These are phyloP conservation scores for Coleophoma eucalyptorum DNA, from an alignment of 2,329 filamentous ascomycete genomes.

Conservation along the genomic window DNA sequence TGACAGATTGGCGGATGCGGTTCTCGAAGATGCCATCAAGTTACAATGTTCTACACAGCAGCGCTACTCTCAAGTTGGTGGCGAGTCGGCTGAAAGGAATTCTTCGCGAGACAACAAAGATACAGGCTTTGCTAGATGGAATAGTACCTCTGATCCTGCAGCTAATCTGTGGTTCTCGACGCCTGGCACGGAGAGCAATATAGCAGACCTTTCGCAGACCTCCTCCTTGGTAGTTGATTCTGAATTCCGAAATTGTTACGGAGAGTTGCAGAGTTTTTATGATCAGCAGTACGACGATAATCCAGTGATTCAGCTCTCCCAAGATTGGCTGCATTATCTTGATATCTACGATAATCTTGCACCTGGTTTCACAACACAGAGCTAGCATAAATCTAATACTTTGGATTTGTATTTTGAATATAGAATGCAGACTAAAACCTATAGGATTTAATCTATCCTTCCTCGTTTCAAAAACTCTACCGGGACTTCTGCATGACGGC, in stretches of 20 bases:
- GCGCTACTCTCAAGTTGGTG: too few species aligned
- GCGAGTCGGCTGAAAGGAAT: too few species aligned
- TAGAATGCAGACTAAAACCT: too few species aligned
- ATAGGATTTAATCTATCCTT: slow-evolving; percentile 6
- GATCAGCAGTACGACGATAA: slow-evolving; percentile 22
- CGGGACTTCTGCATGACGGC: slow-evolving; percentile 13
- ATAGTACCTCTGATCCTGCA: too few species aligned
- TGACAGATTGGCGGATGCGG: slow-evolving; percentile 37
- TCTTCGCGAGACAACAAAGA: too few species aligned
- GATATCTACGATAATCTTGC: slow-evolving; percentile 1
- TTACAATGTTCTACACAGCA: slow-evolving; percentile 12
- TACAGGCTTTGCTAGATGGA: too few species aligned
- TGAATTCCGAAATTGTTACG: slow-evolving; percentile 35
- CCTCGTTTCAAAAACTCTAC: slow-evolving; percentile 2
- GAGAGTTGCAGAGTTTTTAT: slow-evolving; percentile 19
- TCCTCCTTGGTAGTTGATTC: slow-evolving; percentile 31
- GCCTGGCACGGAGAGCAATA: too few species aligned
- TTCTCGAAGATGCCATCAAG: slow-evolving; percentile 35
- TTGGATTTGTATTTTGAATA: too few species aligned
- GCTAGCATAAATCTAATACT: too few species aligned
- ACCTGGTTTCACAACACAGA: neutral
- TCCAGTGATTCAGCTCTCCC: slow-evolving; percentile 26
- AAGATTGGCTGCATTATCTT: slow-evolving; percentile 26
- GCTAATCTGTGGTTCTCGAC: too few species aligned
- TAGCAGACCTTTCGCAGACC: too few species aligned